Evolutionary conservation across 805 yeast species (phyloP).

Genomic region (Kodamaea sagamina): DNA sequence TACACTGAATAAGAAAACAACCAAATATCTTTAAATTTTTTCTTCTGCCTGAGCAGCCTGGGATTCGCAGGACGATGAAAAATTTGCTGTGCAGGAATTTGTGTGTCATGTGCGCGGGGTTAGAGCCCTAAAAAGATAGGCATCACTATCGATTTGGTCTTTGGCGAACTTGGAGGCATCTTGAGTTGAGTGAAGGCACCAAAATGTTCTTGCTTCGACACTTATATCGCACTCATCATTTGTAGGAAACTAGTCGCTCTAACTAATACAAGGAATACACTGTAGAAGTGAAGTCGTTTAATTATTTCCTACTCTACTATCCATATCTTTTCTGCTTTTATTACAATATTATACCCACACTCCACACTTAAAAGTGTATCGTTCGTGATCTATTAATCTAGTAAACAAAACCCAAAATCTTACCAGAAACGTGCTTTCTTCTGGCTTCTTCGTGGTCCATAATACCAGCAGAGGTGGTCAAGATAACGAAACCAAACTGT

Average conservation of each 20-base stretch:
- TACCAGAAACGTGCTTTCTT: slow-evolving; percentile 99
- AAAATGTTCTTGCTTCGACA: too few species aligned
- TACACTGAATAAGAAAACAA: slow-evolving; percentile 15
- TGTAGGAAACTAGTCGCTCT: too few species aligned
- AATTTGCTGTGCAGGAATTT: slow-evolving; percentile 9
- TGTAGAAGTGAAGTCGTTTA: too few species aligned
- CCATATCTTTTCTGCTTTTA: neutral
- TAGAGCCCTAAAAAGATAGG: slow-evolving; percentile 10
- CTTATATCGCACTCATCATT: too few species aligned
- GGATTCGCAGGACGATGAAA: neutral
- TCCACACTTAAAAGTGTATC: slow-evolving; percentile 1
- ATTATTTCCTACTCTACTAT: too few species aligned
- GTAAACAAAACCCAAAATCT: slow-evolving; percentile 97
- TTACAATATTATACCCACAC: slow-evolving; percentile 1
- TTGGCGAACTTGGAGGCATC: too few species aligned
- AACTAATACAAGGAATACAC: too few species aligned
- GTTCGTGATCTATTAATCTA: slow-evolving; percentile 38
- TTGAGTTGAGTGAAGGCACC: too few species aligned
- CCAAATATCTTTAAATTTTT: slow-evolving; percentile 13
- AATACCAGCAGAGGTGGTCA: slow-evolving; percentile 98
- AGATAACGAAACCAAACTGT: slow-evolving; percentile 97
- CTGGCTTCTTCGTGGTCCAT: slow-evolving; percentile 99
- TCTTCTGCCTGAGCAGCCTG: slow-evolving; percentile 3
- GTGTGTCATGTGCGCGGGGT: slow-evolving; percentile 5
- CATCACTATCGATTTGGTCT: too few species aligned